Evolutionary conservation across 805 yeast genomes (phyloP), one percentile per base, ranked within the genome.

Genomic region (Schwanniomyces pseudopolymorphus): DNA sequence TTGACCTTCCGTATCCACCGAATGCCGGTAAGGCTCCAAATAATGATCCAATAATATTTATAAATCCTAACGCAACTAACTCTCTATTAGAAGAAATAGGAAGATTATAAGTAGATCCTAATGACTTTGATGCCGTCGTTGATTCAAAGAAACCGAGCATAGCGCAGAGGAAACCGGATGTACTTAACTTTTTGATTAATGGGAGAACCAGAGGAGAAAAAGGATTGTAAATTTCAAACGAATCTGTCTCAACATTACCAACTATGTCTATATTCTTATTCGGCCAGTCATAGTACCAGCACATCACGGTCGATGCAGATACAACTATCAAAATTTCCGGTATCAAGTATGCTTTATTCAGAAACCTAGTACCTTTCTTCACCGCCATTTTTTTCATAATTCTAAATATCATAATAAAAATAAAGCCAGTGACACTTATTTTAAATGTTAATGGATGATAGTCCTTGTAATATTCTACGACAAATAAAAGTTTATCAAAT

Each of bases 1-100:
- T 90, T 14, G 96, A 86, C 57, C 98, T 78, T 1, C 97, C 98
- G 60, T 91, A 92, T 0, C 98, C 98, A 8, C 98, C 99, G 74
- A 91, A 91, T 0, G 96, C 81, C 0, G 99, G 97, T 13, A 92
- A 69, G 0, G 90, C 86, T 1, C 80, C 81, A 37, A 88, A 86
- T 45, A 81, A 62, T 3, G 89, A 78, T 0, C 84, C 83, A 0
- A 77, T 66, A 1, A 89, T 49, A 55, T 91, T 92, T 45, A 86
- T 81, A 11, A 79, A 66, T 1, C 99, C 98, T 25, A 92, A 70
- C 0, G 97, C 97, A 4, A 94, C 91, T 36, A 92, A 69, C 61
- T 92, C 99, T 49, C 97, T 78, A 63, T 94, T 91, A 14, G 95
- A 81, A 0, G 96, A 87, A 9, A 90, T 79, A 0, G 89, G 84